Evolutionary conservation across 768 basidiomycete species (phyloP).

Genomic region (Collybiopsis confluens): DNA sequence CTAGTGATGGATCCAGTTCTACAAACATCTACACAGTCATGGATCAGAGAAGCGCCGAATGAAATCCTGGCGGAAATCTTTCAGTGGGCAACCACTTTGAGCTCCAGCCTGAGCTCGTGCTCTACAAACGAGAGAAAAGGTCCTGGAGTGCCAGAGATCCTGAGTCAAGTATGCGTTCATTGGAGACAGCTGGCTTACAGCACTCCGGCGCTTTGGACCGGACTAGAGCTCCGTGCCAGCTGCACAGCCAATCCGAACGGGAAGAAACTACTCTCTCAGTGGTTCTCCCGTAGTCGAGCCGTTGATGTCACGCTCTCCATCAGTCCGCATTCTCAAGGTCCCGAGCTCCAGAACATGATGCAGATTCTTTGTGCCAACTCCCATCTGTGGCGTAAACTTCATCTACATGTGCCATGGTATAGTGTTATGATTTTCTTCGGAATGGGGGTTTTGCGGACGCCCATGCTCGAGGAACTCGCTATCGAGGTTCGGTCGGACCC

Average conservation of each 20-base stretch:
- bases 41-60: background rate
- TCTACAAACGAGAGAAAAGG: no score
- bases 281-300: background rate
- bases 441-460: background rate
- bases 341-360: background rate
- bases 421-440: background rate
- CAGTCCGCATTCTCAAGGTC: no score
- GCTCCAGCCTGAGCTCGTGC: background rate
- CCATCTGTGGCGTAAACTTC: background rate
- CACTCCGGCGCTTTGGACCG: background rate
- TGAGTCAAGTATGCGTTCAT: conserved; percentile 1
- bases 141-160: background rate
- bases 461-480: background rate
- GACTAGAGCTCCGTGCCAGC: background rate
- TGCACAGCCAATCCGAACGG: background rate
- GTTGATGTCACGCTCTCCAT: background rate
- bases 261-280: background rate
- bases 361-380: background rate
- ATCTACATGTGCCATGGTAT: background rate
- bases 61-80: background rate
- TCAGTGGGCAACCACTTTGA: background rate
- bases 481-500: background rate
- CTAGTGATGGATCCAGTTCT: no score
- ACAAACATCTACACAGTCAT: no score
- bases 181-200: background rate